A percentile compares a stretch with the other conserved stretches of the same genome.
phyloP scores from a whole-genome alignment of 805 yeast species.

The Ogataea kodamae region DNA sequence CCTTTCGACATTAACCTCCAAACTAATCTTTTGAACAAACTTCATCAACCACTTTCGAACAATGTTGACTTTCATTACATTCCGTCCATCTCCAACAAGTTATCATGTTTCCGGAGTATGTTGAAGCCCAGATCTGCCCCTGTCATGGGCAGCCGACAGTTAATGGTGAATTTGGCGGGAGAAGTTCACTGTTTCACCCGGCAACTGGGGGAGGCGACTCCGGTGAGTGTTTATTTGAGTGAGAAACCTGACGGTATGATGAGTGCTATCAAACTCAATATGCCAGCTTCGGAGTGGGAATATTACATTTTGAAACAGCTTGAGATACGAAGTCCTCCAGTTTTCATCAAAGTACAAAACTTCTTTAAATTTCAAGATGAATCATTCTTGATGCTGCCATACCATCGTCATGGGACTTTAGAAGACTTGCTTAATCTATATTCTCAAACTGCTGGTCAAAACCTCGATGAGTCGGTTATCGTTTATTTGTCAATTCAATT shows the following conservation, averaged over 20 bases:
- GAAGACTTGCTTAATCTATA: constrained; percentile 60
- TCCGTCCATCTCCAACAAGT: constrained; percentile 12
- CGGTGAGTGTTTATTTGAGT: constrained; percentile 70
- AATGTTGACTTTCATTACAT: constrained; percentile 30
- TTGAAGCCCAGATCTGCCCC: constrained; percentile 22
- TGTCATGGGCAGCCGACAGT: constrained; percentile 32
- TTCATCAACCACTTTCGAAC: constrained; percentile 24
- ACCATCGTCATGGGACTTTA: constrained; percentile 67
- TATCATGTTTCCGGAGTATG: constrained; percentile 15
- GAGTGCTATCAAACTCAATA: constrained; percentile 70
- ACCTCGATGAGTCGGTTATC: constrained; percentile 55
- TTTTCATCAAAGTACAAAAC: constrained; percentile 43
- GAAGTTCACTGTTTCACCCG: constrained; percentile 46
- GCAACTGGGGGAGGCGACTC: constrained; percentile 78
- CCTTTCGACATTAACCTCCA: constrained; percentile 45
- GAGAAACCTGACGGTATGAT: constrained; percentile 54
- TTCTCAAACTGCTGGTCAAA: constrained; percentile 31
- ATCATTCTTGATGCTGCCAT: constrained; percentile 62
- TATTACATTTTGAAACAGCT: constrained; percentile 65
- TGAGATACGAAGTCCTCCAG: constrained; percentile 35
- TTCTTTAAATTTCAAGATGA: constrained; percentile 62
- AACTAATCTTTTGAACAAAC: constrained; percentile 34
- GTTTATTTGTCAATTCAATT: constrained; percentile 65
- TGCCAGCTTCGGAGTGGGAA: constrained; percentile 76
- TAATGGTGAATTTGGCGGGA: constrained; percentile 43